Evolutionary conservation across 1,284 basidiomycete species (phyloP).

Genomic region (Ceratobasidium sp.): DNA sequence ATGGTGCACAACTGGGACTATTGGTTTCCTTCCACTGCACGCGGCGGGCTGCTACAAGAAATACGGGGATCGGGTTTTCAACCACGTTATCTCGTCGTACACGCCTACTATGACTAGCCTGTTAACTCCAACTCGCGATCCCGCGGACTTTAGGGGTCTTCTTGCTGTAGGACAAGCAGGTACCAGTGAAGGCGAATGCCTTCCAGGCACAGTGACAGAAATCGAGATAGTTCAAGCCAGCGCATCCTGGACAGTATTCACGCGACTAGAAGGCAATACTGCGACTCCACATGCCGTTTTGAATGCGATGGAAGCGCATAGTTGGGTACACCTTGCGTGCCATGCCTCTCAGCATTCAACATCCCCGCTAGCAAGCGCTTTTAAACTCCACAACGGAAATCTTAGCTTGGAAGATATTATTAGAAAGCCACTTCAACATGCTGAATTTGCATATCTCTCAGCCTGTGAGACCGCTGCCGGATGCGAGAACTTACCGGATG

Average conservation of each 20-base stretch:
- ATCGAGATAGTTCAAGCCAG: neutral
- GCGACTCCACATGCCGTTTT: neutral
- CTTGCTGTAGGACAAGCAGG: neutral
- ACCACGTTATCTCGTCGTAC: neutral
- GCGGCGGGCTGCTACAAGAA: neutral
- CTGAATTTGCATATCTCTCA: neutral
- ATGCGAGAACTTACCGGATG: neutral
- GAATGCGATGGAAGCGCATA: neutral
- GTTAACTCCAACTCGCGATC: neutral
- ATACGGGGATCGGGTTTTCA: neutral
- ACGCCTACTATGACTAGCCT: neutral
- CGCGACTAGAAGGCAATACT: neutral
- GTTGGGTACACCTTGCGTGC: constrained; percentile 16
- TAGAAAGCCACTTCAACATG: neutral
- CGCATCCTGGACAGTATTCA: neutral
- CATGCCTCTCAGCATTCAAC: neutral
- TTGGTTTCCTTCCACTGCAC: neutral
- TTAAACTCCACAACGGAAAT: neutral
- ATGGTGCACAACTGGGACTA: neutral
- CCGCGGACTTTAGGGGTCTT: neutral
- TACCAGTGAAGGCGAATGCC: too few relatives aligned
- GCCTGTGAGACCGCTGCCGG: constrained; percentile 7
- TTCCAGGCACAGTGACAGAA: neutral
- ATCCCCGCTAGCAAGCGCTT: neutral
- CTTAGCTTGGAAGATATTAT: neutral